Evolutionary conservation across 441 rosid species (phyloP).

Genomic region (Theobroma grandiflorum): DNA sequence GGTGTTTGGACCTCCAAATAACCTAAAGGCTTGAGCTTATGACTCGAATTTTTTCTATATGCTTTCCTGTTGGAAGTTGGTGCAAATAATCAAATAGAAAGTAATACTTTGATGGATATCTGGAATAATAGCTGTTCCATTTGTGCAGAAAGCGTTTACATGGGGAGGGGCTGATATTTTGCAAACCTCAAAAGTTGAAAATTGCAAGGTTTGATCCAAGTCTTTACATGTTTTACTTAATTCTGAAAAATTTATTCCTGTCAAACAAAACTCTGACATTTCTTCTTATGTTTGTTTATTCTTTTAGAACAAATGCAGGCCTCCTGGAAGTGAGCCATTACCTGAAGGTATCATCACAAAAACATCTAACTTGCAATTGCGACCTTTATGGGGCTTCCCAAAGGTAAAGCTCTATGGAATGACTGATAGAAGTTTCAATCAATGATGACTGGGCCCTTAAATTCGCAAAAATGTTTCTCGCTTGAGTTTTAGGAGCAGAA

Average conservation of each 20-base stretch:
- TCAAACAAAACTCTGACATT: background rate
- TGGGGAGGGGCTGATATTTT: conserved; percentile 44
- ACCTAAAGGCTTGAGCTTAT: background rate
- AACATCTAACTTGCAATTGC: conserved; percentile 63
- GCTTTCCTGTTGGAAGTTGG: background rate
- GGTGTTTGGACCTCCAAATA: conserved; percentile 9
- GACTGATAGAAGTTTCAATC: conserved; percentile 20
- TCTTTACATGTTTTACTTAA: background rate
- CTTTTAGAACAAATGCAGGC: conserved; percentile 53
- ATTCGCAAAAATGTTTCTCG: background rate
- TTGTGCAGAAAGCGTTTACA: conserved; percentile 49
- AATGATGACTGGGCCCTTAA: background rate
- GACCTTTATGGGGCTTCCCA: conserved; percentile 67
- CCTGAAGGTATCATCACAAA: conserved; percentile 60
- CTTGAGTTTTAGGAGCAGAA: background rate
- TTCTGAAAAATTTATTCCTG: background rate
- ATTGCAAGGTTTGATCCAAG: conserved; percentile 51
- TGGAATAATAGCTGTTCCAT: conserved; percentile 18
- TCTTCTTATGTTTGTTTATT: conserved; percentile 32
- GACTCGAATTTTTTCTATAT: background rate
- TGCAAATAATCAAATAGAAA: background rate
- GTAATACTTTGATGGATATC: background rate
- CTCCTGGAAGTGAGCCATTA: conserved; percentile 61
- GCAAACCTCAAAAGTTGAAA: conserved; percentile 30
- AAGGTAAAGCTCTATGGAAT: conserved; percentile 43